Base-by-base conservation (phyloP, 352 stramenopile species). In the Phytopythium cucurbitacearum region DNA sequence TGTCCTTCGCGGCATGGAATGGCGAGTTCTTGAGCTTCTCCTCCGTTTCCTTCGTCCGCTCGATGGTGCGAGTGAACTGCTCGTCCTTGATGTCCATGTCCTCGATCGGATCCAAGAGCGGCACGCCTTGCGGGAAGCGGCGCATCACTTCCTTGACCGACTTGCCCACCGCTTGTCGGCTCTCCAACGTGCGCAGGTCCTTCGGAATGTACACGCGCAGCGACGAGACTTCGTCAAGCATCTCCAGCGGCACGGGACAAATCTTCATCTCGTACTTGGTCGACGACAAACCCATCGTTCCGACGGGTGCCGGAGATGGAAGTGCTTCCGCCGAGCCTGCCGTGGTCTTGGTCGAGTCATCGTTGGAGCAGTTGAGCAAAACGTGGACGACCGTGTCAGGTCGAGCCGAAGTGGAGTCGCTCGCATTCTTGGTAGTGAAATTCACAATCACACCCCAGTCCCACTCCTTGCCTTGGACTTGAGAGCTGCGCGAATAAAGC, bases 61-160 rank as follows among this genome's bases (percentile, higher is more conserved):
- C 71, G 41, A 98, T 80, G 37, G 98, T 69, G 7, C 85, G 95
- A 6, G 83, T 76, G 48, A 98, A 98, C 34, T 90, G 80, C 15
- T 87, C 73, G 57, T 95, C 87, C 46, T 94, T 77, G 45, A 99
- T 98, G 54, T 96, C 85, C 64, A 98, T 91, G 65, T 99, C 96
- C 53, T 97, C 86, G 28, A 97, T 74, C 15, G 95, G 94, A 59
- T 99, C 94, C 9, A 99, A 60, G 4, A 98, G 72, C 7, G 93
- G 92, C 36, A 97, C 69, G 47, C 85, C 85, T 43, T 96, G 78
- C 7, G 76, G 81, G 60, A 90, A 94, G 7, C 78, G 70, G 16
- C 77, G 79, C 32, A 89, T 59, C 48, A 92, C 78, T 53, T 93
- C 81, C 42, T 84, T 86, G 9, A 90, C 71, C 5, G 81, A 91